Evolutionary conservation across 164 flowering plant species (phyloP).

Genomic region (Malania oleifera): DNA sequence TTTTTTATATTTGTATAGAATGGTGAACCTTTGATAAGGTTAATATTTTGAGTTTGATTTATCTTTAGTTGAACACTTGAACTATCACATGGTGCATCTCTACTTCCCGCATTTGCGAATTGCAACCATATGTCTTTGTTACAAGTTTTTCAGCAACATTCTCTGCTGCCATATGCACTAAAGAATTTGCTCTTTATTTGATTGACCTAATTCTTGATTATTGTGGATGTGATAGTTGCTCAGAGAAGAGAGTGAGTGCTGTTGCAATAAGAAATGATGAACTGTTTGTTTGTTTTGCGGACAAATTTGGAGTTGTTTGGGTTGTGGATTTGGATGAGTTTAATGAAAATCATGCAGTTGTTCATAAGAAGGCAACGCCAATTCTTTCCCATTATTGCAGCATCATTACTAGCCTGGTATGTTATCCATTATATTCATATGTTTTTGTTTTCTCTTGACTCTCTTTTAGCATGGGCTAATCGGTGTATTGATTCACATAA

Average conservation of each 20-base stretch:
- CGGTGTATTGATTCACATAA: too few relatives aligned
- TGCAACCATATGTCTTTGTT: too few relatives aligned
- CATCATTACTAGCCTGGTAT: slow-evolving; percentile 89
- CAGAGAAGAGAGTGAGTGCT: slow-evolving; percentile 95
- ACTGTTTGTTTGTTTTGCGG: slow-evolving; percentile 70
- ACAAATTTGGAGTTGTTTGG: slow-evolving; percentile 96
- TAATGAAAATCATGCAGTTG: slow-evolving; percentile 20
- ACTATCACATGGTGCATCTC: background rate
- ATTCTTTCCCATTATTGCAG: slow-evolving; percentile 90
- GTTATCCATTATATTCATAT: slow-evolving; percentile 1
- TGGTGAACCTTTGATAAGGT: too few relatives aligned
- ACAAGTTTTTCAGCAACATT: background rate
- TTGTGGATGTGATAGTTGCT: slow-evolving; percentile 39
- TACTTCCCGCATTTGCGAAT: too few relatives aligned
- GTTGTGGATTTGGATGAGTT: slow-evolving; percentile 38
- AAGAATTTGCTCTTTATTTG: background rate
- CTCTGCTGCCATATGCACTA: background rate
- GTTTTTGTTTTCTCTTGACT: background rate
- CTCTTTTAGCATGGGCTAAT: background rate
- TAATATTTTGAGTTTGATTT: too few relatives aligned
- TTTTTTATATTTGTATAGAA: too few relatives aligned
- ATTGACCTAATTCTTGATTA: background rate
- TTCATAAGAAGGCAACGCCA: slow-evolving; percentile 53
- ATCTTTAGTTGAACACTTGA: background rate
- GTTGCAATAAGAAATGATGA: slow-evolving; percentile 73